Conservation (phyloP, 257 asterid species). For the Ajuga chamaepitys region DNA sequence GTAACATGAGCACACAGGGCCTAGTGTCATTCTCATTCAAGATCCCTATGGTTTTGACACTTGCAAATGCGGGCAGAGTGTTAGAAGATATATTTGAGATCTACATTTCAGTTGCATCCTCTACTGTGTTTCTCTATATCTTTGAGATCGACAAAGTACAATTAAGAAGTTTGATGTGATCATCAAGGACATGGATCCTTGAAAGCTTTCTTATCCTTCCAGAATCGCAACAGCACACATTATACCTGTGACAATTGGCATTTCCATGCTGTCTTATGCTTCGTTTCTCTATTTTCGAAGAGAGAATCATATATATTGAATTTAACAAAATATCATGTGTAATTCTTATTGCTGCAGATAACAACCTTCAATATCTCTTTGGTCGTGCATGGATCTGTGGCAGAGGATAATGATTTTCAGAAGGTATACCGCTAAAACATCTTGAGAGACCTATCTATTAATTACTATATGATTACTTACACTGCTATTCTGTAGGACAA, state of each 20-base stretch:
- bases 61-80: background rate
- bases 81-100: background rate
- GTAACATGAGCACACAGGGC: background rate
- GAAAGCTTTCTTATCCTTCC: slow-evolving; percentile 1
- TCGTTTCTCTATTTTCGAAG: background rate
- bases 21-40: background rate
- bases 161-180: background rate
- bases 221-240: background rate
- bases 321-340: background rate
- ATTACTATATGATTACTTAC: slow-evolving; percentile 8
- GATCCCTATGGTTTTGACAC: background rate
- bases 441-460: background rate
- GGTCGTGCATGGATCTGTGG: slow-evolving; percentile 82
- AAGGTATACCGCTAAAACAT: slow-evolving; percentile 43
- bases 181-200: background rate
- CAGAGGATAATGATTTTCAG: slow-evolving; percentile 76
- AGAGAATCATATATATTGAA: background rate
- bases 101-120: too few species aligned
- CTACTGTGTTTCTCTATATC: background rate
- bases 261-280: background rate
- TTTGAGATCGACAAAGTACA: background rate
- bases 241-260: background rate
- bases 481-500: slow-evolving; percentile 40
- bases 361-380: slow-evolving; percentile 81
- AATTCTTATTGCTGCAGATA: slow-evolving; percentile 45